These are phyloP conservation scores for Phyllosticta ampelicida DNA, from an alignment of 2,329 filamentous ascomycete genomes.

Conservation along the genomic window DNA sequence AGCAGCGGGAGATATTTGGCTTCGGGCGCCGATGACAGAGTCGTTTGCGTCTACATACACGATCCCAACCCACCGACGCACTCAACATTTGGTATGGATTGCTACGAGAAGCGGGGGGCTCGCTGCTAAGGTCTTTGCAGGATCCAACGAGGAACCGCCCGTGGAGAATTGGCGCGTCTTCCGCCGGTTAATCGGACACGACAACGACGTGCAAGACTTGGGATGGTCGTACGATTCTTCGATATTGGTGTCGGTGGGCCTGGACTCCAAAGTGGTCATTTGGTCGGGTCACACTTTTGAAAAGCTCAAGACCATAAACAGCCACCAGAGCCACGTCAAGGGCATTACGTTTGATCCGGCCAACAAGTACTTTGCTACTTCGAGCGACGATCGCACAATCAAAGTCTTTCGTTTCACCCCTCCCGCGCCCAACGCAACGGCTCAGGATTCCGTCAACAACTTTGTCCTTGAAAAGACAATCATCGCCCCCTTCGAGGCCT, in stretches of 20 bases:
- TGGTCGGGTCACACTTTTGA: conserved; percentile 98
- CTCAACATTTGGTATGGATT: conserved; percentile 63
- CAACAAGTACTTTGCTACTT: conserved; percentile 98
- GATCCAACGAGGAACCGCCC: conserved; percentile 78
- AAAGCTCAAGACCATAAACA: conserved; percentile 85
- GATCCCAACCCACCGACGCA: conserved; percentile 69
- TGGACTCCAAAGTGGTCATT: conserved; percentile 96
- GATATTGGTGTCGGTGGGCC: conserved; percentile 85
- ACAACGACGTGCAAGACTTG: conserved; percentile 96
- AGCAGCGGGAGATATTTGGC: conserved; percentile 91
- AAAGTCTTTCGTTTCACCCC: conserved; percentile 94
- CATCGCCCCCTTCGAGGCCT: conserved; percentile 73
- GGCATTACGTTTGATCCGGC: conserved; percentile 97
- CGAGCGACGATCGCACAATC: conserved; percentile 92
- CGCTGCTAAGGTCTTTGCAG: conserved; percentile 29
- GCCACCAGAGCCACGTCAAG: conserved; percentile 96
- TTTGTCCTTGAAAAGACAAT: conserved; percentile 94
- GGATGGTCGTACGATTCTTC: conserved; percentile 96
- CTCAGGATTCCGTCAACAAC: conserved; percentile 94
- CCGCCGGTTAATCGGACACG: conserved; percentile 85
- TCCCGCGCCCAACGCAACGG: conserved; percentile 77
- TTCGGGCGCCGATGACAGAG: conserved; percentile 95
- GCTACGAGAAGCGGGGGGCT: neutral
- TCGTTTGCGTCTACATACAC: conserved; percentile 92
- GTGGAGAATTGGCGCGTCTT: conserved; percentile 98